Conservation (phyloP, 1,284 basidiomycete species). For the Entoloma clypeatum region DNA sequence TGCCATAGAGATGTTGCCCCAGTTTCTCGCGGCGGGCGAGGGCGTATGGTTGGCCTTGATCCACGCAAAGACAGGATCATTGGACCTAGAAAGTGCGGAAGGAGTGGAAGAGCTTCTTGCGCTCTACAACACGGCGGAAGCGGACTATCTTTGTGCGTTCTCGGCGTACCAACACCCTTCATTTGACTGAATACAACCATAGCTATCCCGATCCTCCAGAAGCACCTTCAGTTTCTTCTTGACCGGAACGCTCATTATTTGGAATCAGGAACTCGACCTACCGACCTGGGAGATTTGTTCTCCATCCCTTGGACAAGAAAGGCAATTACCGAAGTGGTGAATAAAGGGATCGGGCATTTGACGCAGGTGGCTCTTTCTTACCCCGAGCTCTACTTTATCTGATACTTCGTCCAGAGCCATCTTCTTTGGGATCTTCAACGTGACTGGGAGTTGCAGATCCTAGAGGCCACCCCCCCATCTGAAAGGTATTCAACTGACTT, state of each 20-base stretch:
- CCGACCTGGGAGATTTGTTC: conserved; percentile 50
- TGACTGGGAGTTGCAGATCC: conserved; percentile 70
- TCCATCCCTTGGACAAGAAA: conserved; percentile 58
- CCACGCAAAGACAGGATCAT: conserved; percentile 44
- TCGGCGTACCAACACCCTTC: background rate
- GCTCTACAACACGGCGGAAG: conserved; percentile 68
- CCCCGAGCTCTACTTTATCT: conserved; percentile 3
- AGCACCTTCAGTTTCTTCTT: conserved; percentile 67
- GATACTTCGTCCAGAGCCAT: conserved; percentile 49
- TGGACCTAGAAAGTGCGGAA: conserved; percentile 46
- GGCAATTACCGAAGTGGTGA: conserved; percentile 51
- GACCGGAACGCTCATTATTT: conserved; percentile 48
- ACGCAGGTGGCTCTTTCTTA: conserved; percentile 41
- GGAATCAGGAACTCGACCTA: conserved; percentile 40
- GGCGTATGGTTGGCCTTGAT: conserved; percentile 66
- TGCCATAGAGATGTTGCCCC: conserved; percentile 66
- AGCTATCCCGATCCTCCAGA: conserved; percentile 73
- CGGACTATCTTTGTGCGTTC: conserved; percentile 77
- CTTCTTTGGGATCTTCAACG: conserved; percentile 67
- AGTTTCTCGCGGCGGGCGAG: conserved; percentile 60
- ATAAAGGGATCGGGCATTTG: conserved; percentile 59
- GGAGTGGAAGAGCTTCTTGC: conserved; percentile 56
- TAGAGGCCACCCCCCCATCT: conserved; percentile 42
- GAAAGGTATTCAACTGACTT: conserved; percentile 42
- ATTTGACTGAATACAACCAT: conserved; percentile 10